These are phyloP conservation scores for Alternaria angustiovoidea DNA, from an alignment of 2,329 filamentous ascomycete genomes.

Conservation along the genomic window DNA sequence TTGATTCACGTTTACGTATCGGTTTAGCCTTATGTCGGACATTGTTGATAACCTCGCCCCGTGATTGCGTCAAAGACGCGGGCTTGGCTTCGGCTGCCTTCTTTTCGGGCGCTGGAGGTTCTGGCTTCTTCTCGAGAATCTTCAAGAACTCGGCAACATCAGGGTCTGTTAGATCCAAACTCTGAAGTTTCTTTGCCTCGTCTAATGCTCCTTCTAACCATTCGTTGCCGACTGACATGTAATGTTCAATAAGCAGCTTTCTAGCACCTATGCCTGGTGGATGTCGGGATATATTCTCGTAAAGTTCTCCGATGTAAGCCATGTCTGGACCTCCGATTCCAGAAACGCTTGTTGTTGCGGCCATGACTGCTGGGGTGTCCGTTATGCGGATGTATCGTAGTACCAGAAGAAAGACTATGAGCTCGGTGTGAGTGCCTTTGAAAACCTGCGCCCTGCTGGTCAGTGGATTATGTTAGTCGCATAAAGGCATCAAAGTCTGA, in stretches of 20 bases:
- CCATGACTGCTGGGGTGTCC: constrained; percentile 5
- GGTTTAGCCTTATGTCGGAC: constrained; percentile 18
- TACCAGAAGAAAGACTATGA: background rate
- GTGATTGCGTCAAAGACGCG: background rate
- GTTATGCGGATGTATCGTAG: background rate
- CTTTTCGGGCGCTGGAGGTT: constrained; percentile 25
- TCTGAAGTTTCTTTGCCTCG: constrained; percentile 37
- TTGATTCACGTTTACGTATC: background rate
- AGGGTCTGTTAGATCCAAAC: constrained; percentile 28
- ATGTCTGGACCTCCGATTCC: constrained; percentile 43
- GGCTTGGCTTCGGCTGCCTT: background rate
- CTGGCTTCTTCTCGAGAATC: constrained; percentile 34
- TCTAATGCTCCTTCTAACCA: constrained; percentile 47
- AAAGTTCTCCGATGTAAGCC: constrained; percentile 41
- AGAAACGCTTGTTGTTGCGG: constrained; percentile 14
- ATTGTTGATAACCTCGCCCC: constrained; percentile 22
- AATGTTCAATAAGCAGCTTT: constrained; percentile 45
- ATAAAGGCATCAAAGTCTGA: background rate
- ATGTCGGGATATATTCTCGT: constrained; percentile 42
- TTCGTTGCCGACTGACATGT: constrained; percentile 34
- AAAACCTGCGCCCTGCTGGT: background rate
- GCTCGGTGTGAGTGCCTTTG: background rate
- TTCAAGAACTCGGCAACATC: constrained; percentile 34
- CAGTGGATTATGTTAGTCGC: background rate
- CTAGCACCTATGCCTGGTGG: constrained; percentile 39